Conservation (phyloP, 1,284 basidiomycete species). For the Leccinum subrobustum region DNA sequence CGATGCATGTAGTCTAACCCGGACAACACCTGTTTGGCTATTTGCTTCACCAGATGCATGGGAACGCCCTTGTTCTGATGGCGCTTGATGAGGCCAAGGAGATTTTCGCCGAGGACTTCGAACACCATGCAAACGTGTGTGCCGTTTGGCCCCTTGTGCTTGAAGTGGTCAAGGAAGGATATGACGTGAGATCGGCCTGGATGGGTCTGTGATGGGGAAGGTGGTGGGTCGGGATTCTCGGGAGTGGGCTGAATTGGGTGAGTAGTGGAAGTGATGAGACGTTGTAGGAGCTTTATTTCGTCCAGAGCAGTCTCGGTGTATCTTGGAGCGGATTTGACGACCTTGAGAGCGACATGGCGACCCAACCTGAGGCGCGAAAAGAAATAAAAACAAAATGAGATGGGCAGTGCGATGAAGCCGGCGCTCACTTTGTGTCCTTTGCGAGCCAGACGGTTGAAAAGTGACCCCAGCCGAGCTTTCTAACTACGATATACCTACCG, state of each 20-base stretch:
- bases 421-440: constrained; percentile 71
- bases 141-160: constrained; percentile 95
- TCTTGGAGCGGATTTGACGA: constrained; percentile 95
- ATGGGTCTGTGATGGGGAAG: constrained; percentile 67
- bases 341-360: constrained; percentile 97
- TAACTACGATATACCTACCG: constrained; percentile 86
- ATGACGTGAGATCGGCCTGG: constrained; percentile 86
- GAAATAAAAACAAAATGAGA: constrained; percentile 8
- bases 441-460: constrained; percentile 96
- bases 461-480: constrained; percentile 98
- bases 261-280: constrained; percentile 86
- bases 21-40: constrained; percentile 94
- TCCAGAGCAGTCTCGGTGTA: constrained; percentile 98
- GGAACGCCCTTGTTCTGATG: constrained; percentile 95
- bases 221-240: constrained; percentile 56
- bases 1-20: constrained; percentile 98
- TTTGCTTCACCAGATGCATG: constrained; percentile 91
- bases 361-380: constrained; percentile 60
- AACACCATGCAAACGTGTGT: constrained; percentile 99
- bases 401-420: neutral
- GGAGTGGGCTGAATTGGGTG: constrained; percentile 56
- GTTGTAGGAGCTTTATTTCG: constrained; percentile 97
- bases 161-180: constrained; percentile 95
- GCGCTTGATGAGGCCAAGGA: constrained; percentile 96
- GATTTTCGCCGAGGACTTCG: constrained; percentile 96